Evolutionary conservation across 1,284 basidiomycete genomes (phyloP).

Genomic region (Volvariella surrecta): DNA sequence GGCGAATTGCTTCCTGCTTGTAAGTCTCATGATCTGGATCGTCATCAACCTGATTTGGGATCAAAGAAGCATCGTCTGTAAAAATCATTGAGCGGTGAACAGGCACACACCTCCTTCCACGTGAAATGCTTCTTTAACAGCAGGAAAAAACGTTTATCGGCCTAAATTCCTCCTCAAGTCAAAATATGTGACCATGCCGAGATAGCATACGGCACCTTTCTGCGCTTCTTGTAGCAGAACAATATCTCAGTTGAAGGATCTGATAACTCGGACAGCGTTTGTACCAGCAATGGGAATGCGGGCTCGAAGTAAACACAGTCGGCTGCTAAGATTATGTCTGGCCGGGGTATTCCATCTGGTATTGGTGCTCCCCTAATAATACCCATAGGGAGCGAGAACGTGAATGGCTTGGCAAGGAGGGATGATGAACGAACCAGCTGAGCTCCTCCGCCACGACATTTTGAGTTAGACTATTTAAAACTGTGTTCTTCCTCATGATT

Average conservation of each 20-base stretch:
- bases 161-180: slow-evolving; percentile 41
- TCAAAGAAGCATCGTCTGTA: slow-evolving; percentile 1
- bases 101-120: slow-evolving; percentile 54
- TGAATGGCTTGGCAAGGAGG: slow-evolving; percentile 16
- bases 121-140: slow-evolving; percentile 77
- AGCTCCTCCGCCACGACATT: slow-evolving; percentile 60
- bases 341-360: slow-evolving; percentile 33
- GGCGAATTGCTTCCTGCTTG: slow-evolving; percentile 46
- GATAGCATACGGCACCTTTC: slow-evolving; percentile 53
- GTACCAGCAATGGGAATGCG: slow-evolving; percentile 83
- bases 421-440: slow-evolving; percentile 53
- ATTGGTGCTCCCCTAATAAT: slow-evolving; percentile 44
- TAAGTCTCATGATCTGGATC: slow-evolving; percentile 43
- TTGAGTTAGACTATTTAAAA: slow-evolving; percentile 47
- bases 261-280: slow-evolving; percentile 67
- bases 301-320: slow-evolving; percentile 96
- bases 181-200: slow-evolving; percentile 5
- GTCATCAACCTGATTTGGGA: slow-evolving; percentile 35
- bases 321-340: slow-evolving; percentile 74
- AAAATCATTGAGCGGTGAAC: background rate
- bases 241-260: slow-evolving; percentile 56
- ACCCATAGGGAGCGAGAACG: slow-evolving; percentile 10
- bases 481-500: slow-evolving; percentile 69
- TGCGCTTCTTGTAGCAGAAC: slow-evolving; percentile 91
- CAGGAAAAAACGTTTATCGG: slow-evolving; percentile 85